Evolutionary conservation across 805 yeast genomes (phyloP), one percentile per base, ranked within the genome.

Genomic region (Hanseniaspora taiwanica): DNA sequence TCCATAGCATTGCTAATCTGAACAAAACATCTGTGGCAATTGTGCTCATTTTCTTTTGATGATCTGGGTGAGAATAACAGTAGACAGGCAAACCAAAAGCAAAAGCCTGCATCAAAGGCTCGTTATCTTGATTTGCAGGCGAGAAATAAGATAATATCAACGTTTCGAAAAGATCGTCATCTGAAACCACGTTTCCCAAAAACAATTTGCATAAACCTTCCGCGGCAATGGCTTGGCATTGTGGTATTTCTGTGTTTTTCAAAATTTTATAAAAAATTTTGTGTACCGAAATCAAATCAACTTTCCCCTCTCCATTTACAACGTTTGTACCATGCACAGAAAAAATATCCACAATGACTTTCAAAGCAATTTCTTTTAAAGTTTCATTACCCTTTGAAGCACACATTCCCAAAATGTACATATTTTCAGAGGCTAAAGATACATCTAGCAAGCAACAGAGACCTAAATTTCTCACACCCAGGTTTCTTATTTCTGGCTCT

Each of bases 31-130:
- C 89, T 3, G 78, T 74, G 23, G 80, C 76, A 21, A 81, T 69
- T 24, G 72, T 60, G 6, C 77, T 69, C 51, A 86, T 60, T 44
- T 77, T 66, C 37, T 67, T 69, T 55, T 84, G 96, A 54, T 86
- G 94, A 14, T 62, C 62, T 0, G 66, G 63, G 50, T 78, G 86
- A 25, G 94, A 81, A 52, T 76, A 81, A 29, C 91, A 77, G 55
- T 82, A 85, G 0, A 82, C 94, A 0, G 96, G 96, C 14, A 87
- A 66, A 55, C 94, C 86, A 52, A 83, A 87, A 8, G 91, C 74
- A 44, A 87, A 70, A 0, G 82, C 81, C 56, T 87, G 96, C 37
- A 77, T 66, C 45, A 87, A 63, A 13, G 76, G 72, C 42, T 73
- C 78, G 49, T 84, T 84, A 4, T 65, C 59, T 4, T 72, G 58